Conservation (phyloP, 179 eudicot genomes). For the Drosera spatulata region DNA sequence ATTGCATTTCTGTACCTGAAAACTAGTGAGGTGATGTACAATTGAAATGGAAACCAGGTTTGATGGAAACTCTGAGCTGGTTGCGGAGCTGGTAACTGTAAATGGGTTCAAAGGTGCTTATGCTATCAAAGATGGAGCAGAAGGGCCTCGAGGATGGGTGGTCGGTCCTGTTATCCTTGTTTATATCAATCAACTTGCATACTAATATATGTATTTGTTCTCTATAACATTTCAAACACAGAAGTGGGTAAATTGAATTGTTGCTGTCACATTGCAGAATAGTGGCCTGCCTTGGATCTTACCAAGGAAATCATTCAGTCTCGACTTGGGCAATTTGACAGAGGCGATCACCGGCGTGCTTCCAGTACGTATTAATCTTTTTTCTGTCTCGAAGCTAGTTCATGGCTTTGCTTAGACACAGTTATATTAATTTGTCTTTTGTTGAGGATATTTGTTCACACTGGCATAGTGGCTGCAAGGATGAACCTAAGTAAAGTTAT, state of each 20-base stretch:
- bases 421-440: too few species aligned
- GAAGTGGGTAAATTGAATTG: neutral
- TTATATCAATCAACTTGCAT: neutral
- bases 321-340: constrained; percentile 53
- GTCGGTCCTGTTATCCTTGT: constrained; percentile 25
- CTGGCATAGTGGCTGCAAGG: too few species aligned
- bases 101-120: constrained; percentile 93
- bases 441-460: too few species aligned
- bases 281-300: constrained; percentile 86
- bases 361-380: constrained; percentile 34
- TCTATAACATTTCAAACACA: too few species aligned
- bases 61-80: constrained; percentile 95
- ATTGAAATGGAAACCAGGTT: constrained; percentile 47
- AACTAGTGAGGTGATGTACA: too few species aligned
- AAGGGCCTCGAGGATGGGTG: constrained; percentile 93
- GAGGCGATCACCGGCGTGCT: constrained; percentile 41
- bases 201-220: neutral
- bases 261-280: constrained; percentile 51
- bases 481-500: too few species aligned
- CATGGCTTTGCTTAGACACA: too few species aligned
- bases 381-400: too few species aligned
- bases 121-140: constrained; percentile 97
- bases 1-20: too few species aligned
- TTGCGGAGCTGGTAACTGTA: constrained; percentile 81
- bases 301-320: constrained; percentile 53